These are phyloP conservation scores for Kwoniella newhampshirensis DNA, from an alignment of 768 basidiomycete species.

Conservation along the genomic window DNA sequence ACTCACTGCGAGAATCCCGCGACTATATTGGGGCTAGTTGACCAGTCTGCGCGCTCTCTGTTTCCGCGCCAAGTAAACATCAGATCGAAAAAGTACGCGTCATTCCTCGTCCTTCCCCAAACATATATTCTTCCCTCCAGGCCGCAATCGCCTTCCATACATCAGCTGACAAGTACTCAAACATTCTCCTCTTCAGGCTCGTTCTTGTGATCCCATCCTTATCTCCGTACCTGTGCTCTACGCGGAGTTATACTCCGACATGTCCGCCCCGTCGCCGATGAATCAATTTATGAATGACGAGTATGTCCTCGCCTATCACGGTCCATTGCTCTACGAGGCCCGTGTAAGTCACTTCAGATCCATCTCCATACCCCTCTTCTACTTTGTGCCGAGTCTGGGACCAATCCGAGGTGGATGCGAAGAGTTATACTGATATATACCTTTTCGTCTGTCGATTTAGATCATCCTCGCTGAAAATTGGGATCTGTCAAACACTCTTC, in stretches of 20 bases:
- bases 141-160: too few species aligned
- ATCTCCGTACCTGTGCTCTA: background rate
- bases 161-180: background rate
- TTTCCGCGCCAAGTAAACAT: too few species aligned
- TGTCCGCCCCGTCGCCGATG: slow-evolving; percentile 18
- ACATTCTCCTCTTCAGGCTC: slow-evolving; percentile 2
- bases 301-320: slow-evolving; percentile 88
- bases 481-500: slow-evolving; percentile 64
- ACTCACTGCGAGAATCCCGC: too few species aligned
- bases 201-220: slow-evolving; percentile 7
- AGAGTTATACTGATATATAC: slow-evolving; percentile 25
- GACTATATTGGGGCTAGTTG: too few species aligned
- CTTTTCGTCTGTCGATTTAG: slow-evolving; percentile 27
- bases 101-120: background rate
- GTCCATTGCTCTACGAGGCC: slow-evolving; percentile 92
- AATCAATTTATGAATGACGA: slow-evolving; percentile 60
- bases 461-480: slow-evolving; percentile 69
- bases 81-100: slow-evolving; percentile 18
- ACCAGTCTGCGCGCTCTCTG: too few species aligned
- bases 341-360: slow-evolving; percentile 57
- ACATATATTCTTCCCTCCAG: slow-evolving; percentile 1
- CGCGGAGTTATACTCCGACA: slow-evolving; percentile 1
- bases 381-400: slow-evolving; percentile 23
- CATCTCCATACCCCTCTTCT: slow-evolving; percentile 6
- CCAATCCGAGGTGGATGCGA: slow-evolving; percentile 1